Evolutionary conservation across 805 yeast genomes (phyloP).

Genomic region (Grigorovia humatica): DNA sequence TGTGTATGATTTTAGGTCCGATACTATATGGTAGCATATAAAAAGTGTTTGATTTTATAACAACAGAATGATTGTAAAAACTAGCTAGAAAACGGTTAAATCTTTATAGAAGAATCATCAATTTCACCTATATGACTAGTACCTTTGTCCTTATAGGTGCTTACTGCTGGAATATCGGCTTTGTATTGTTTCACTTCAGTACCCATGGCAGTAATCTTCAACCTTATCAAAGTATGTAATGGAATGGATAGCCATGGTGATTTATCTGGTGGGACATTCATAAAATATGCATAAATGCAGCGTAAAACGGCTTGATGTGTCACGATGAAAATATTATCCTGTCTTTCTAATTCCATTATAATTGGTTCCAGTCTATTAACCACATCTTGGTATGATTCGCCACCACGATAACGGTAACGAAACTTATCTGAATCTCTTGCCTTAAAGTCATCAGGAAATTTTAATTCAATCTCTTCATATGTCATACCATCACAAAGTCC

Average conservation of each 20-base stretch:
- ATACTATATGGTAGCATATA: too few species aligned
- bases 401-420: constrained; percentile 93
- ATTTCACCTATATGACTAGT: constrained; percentile 43
- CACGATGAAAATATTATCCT: constrained; percentile 87
- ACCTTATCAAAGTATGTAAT: constrained; percentile 81
- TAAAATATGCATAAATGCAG: constrained; percentile 93
- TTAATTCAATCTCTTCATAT: constrained; percentile 77
- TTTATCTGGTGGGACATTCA: constrained; percentile 97
- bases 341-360: constrained; percentile 96
- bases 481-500: constrained; percentile 98
- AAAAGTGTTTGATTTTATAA: too few species aligned
- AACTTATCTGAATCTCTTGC: constrained; percentile 94
- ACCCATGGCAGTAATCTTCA: constrained; percentile 91
- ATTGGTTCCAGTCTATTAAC: constrained; percentile 93
- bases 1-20: too few species aligned
- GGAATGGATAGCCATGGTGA: constrained; percentile 99
- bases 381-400: constrained; percentile 93
- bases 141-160: constrained; percentile 93
- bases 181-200: constrained; percentile 82
- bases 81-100: not conserved
- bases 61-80: too few species aligned
- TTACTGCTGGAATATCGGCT: constrained; percentile 96
- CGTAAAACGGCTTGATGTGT: constrained; percentile 97
- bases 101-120: constrained; percentile 1
- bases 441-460: constrained; percentile 87